These are phyloP conservation scores for Rosa lucieae DNA, from an alignment of 306 rosid genomes.

Conservation along the genomic window DNA sequence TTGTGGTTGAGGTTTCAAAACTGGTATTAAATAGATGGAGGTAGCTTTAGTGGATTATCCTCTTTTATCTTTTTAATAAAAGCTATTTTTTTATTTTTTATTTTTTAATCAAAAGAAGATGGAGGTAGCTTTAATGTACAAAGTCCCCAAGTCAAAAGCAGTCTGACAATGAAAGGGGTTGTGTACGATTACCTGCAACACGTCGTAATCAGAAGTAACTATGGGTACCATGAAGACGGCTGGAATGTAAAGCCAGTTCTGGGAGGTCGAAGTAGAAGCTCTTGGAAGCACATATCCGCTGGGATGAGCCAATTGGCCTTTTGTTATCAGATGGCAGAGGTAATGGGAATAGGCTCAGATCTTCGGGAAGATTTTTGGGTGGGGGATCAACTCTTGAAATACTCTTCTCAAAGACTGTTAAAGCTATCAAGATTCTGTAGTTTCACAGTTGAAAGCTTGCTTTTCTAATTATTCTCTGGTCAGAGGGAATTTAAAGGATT, in stretches of 20 bases:
- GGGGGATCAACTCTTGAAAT: background rate
- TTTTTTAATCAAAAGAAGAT: too few relatives aligned
- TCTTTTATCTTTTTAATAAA: too few relatives aligned
- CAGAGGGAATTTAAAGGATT: background rate
- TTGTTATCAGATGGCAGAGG: background rate
- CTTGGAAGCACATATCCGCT: background rate
- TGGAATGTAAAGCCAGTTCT: background rate
- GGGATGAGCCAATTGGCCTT: background rate
- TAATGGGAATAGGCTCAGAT: background rate
- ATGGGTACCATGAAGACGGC: background rate
- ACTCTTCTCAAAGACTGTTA: background rate
- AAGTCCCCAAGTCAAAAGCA: background rate
- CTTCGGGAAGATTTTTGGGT: background rate
- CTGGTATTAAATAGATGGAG: too few relatives aligned
- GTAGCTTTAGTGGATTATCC: too few relatives aligned
- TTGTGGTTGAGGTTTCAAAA: too few relatives aligned
- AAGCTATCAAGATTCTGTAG: background rate
- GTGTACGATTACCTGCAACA: background rate
- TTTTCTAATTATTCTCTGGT: too few relatives aligned
- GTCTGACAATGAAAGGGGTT: background rate
- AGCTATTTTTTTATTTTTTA: too few relatives aligned
- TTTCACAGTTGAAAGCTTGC: background rate
- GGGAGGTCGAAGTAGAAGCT: background rate
- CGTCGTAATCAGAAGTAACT: background rate
- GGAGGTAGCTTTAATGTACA: background rate